phyloP scores from a whole-genome alignment of 78 protist species.

The Mastigamoeba balamuthi region DNA sequence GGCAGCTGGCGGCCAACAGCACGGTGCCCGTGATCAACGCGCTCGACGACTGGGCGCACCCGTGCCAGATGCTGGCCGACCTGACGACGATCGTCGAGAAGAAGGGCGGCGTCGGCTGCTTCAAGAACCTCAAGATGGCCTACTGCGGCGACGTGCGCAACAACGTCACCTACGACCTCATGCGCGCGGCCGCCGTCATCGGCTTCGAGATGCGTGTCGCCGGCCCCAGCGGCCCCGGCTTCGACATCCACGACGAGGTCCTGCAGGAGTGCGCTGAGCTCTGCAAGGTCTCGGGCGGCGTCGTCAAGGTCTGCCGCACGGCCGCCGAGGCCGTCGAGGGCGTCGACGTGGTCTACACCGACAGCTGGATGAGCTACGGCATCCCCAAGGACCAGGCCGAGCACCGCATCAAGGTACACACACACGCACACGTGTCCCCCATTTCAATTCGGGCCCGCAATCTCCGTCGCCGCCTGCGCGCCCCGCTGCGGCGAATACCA shows the following conservation, averaged over 20 bases:
- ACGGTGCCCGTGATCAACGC: slow-evolving; percentile 62
- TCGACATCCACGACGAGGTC: slow-evolving; percentile 16
- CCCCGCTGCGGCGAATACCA: too few species aligned
- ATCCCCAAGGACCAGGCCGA: slow-evolving; percentile 30
- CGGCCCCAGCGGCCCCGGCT: slow-evolving; percentile 30
- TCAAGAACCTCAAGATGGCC: slow-evolving; percentile 44
- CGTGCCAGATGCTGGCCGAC: slow-evolving; percentile 37
- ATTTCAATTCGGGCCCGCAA: too few species aligned
- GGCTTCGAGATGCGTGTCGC: slow-evolving; percentile 40
- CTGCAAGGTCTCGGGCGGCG: not conserved
- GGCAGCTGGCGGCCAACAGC: slow-evolving; percentile 29
- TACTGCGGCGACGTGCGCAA: slow-evolving; percentile 54
- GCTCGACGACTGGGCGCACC: slow-evolving; percentile 62
- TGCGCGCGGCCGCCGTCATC: slow-evolving; percentile 43
- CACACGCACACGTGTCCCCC: too few species aligned
- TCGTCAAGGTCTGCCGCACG: not conserved
- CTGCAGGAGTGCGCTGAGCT: slow-evolving; percentile 25
- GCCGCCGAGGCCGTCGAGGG: slow-evolving; percentile 32
- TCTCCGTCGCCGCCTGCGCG: too few species aligned
- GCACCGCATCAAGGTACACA: too few species aligned
- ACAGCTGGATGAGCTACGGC: slow-evolving; percentile 65
- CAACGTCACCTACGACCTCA: slow-evolving; percentile 71
- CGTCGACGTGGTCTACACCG: slow-evolving; percentile 58
- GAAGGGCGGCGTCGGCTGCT: slow-evolving; percentile 5
- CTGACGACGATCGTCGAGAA: not conserved